Conservation (phyloP, 495 filamentous ascomycete species). For the Usnea hakonensis region DNA sequence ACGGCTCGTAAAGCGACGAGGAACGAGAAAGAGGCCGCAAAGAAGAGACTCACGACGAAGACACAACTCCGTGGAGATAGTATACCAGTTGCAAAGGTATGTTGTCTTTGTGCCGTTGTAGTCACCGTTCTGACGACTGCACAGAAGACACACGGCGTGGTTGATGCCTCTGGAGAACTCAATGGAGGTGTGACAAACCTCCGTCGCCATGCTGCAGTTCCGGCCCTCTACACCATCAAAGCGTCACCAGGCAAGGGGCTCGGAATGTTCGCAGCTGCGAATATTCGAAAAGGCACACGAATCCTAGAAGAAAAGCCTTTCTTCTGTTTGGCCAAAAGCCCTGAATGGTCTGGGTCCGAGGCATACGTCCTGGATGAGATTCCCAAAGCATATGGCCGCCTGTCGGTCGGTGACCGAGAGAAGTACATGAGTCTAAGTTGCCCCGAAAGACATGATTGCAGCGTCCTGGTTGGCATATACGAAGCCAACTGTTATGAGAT, state of each 20-base stretch:
- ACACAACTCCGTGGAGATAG: background rate
- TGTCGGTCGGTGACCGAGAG: background rate
- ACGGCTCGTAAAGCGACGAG: too few relatives aligned
- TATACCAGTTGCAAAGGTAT: background rate
- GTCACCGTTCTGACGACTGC: background rate
- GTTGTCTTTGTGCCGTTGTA: background rate
- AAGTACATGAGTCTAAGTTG: background rate
- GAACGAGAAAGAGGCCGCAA: too few relatives aligned
- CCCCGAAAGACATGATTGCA: background rate
- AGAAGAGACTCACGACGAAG: background rate
- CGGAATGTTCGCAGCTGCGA: background rate
- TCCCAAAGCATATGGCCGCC: background rate
- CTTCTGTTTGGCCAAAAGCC: background rate
- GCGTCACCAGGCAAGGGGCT: background rate
- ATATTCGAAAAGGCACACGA: constrained; percentile 9
- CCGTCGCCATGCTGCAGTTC: background rate
- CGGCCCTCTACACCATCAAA: background rate
- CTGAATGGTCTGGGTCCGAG: background rate
- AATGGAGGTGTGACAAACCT: too few relatives aligned
- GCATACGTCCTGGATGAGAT: background rate
- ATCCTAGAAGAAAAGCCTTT: constrained; percentile 3
- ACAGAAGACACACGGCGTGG: background rate
- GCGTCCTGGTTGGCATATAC: background rate
- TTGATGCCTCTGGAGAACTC: too few relatives aligned
- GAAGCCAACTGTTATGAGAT: background rate